phyloP scores from a whole-genome alignment of 257 asterid genomes.

The Solanum infundibuliforme region DNA sequence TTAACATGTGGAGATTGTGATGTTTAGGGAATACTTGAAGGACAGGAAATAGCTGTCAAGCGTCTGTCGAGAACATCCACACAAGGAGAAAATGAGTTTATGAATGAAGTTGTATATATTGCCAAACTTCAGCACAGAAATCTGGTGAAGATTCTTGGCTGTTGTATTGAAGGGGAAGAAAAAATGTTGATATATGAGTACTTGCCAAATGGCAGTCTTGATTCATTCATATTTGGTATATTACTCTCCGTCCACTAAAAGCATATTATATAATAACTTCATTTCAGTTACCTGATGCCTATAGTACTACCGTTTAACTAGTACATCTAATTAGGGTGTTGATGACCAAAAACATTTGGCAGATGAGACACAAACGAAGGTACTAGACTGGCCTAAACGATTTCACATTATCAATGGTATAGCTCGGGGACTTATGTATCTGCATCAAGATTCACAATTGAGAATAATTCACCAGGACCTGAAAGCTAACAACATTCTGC shows the following conservation, averaged over 20 bases:
- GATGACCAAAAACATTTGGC: neutral
- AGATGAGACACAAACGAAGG: conserved; percentile 13
- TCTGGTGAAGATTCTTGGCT: conserved; percentile 47
- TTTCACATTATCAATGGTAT: conserved; percentile 29
- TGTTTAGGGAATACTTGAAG: conserved; percentile 33
- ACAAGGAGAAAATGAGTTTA: conserved; percentile 48
- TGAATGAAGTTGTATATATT: conserved; percentile 30
- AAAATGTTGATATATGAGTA: conserved; percentile 40
- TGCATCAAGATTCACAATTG: conserved; percentile 47
- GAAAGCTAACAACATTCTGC: conserved; percentile 42
- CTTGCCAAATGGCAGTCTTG: conserved; percentile 43
- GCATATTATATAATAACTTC: neutral
- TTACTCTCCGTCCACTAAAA: neutral
- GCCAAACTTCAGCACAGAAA: conserved; percentile 48
- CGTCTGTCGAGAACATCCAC: conserved; percentile 27
- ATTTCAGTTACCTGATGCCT: neutral
- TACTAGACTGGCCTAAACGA: conserved; percentile 35
- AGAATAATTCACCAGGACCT: conserved; percentile 33
- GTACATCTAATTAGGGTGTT: neutral
- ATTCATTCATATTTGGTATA: conserved; percentile 34
- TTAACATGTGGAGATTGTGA: neutral
- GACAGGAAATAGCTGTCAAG: conserved; percentile 42
- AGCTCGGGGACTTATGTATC: conserved; percentile 40
- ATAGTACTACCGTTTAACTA: too few species aligned
- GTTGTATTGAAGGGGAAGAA: conserved; percentile 34